Evolutionary conservation across 2,329 filamentous ascomycete genomes (phyloP), one percentile per base, ranked within the genome.

Genomic region (Lachnum nothofagi): DNA sequence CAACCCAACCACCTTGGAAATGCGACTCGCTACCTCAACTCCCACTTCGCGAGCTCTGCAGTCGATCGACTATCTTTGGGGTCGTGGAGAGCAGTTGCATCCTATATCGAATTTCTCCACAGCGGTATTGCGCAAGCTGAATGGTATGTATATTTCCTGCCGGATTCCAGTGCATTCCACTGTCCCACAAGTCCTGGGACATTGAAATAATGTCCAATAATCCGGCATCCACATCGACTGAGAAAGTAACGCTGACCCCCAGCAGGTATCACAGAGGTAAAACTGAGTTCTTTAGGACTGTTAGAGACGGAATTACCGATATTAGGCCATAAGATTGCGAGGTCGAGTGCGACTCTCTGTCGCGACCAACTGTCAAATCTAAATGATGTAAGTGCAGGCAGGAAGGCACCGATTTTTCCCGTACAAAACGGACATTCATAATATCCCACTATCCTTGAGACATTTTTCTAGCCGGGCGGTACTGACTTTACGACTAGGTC

Each of bases 221-320:
- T n/a, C n/a, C n/a, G n/a, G n/a, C n/a, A n/a, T n/a, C n/a, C n/a
- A n/a, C n/a, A n/a, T n/a, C n/a, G n/a, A n/a, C n/a, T n/a, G n/a
- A n/a, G n/a, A n/a, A n/a, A n/a, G n/a, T n/a, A n/a, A n/a, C n/a
- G n/a, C n/a, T n/a, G n/a, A n/a, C n/a, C n/a, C n/a, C n/a, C n/a
- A n/a, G n/a, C n/a, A n/a, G n/a, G n/a, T n/a, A n/a, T 82, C 16
- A 67, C 69, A 10, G 69, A 74, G 20, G 78, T 83, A 0, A 77
- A 71, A 39, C 68, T 89, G 33, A 75, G 75, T 39, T 79, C 81
- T 35, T 68, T 89, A 41, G 73, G 77, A 38, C 72, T 85, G 16
- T 70, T 89, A 0, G 82, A 86, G 64, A 70, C 73, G 1, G 85
- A 89, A 60, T 67, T 87, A 42, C 80, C 81, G 7, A 70, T 77